These are phyloP conservation scores for Cladosporium velox DNA, from an alignment of 2,329 filamentous ascomycete genomes.

Conservation along the genomic window DNA sequence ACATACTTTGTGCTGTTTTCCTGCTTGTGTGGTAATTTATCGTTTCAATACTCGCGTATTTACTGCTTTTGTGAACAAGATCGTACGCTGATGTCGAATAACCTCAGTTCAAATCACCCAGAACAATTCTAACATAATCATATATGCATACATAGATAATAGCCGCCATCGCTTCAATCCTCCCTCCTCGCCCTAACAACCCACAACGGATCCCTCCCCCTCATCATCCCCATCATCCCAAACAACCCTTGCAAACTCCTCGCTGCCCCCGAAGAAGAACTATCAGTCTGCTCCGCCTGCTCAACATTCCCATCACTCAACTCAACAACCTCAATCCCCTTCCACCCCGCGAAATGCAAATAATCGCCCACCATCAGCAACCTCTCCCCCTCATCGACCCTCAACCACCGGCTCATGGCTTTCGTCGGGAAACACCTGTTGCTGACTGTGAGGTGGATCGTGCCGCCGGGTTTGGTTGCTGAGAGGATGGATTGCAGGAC, in stretches of 20 bases:
- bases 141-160: not conserved
- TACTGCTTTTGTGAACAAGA: not conserved
- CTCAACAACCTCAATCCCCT: conserved; percentile 55
- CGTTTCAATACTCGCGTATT: not conserved
- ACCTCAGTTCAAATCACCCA: too few relatives aligned
- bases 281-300: conserved; percentile 22
- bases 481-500: conserved; percentile 47
- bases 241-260: conserved; percentile 34
- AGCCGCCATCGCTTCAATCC: not conserved
- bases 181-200: conserved; percentile 43
- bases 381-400: conserved; percentile 47
- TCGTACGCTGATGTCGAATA: not conserved
- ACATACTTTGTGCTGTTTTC: not conserved
- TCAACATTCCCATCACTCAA: conserved; percentile 44
- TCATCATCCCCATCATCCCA: conserved; percentile 37
- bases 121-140: too few relatives aligned
- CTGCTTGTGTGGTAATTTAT: not conserved
- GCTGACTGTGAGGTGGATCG: conserved; percentile 53
- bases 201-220: conserved; percentile 46
- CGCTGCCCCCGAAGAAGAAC: conserved; percentile 7
- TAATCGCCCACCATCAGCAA: conserved; percentile 56
- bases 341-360: conserved; percentile 54
- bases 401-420: conserved; percentile 52
- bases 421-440: conserved; percentile 59
- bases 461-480: conserved; percentile 46